A percentile compares a stretch with the other conserved stretches of the same genome.
Conservation (phyloP, 179 eudicot species). For the Kewa caespitosa region DNA sequence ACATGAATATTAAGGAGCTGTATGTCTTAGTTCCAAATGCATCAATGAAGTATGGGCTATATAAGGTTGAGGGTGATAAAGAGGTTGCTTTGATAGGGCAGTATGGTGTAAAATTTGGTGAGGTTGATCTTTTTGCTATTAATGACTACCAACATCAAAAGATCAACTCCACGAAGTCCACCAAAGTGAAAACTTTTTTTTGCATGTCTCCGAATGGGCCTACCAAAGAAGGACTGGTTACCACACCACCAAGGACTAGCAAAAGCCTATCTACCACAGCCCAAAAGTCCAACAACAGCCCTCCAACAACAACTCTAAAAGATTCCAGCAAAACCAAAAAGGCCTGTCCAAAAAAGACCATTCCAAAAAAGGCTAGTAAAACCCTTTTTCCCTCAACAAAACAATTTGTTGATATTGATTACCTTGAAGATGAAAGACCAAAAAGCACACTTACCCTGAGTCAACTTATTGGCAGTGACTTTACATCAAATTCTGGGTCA, state of each 20-base stretch:
- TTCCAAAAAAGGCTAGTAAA: not conserved
- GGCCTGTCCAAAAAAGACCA: not conserved
- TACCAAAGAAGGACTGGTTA: too few relatives aligned
- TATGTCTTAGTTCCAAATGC: not conserved
- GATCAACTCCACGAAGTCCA: not conserved
- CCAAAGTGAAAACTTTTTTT: not conserved
- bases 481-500: too few relatives aligned
- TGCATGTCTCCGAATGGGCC: not conserved
- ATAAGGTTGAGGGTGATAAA: not conserved
- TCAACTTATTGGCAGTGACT: too few relatives aligned
- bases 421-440: too few relatives aligned
- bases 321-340: too few relatives aligned
- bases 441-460: too few relatives aligned
- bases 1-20: not conserved
- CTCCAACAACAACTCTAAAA: too few relatives aligned
- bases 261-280: too few relatives aligned
- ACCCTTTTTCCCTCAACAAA: too few relatives aligned
- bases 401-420: not conserved
- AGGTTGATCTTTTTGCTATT: not conserved
- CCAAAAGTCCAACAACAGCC: too few relatives aligned
- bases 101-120: not conserved
- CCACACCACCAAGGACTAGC: too few relatives aligned
- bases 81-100: not conserved
- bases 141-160: not conserved
- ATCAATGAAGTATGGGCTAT: not conserved